These are phyloP conservation scores for Solanum raphanifolium DNA, from an alignment of 257 asterid species.

Conservation along the genomic window DNA sequence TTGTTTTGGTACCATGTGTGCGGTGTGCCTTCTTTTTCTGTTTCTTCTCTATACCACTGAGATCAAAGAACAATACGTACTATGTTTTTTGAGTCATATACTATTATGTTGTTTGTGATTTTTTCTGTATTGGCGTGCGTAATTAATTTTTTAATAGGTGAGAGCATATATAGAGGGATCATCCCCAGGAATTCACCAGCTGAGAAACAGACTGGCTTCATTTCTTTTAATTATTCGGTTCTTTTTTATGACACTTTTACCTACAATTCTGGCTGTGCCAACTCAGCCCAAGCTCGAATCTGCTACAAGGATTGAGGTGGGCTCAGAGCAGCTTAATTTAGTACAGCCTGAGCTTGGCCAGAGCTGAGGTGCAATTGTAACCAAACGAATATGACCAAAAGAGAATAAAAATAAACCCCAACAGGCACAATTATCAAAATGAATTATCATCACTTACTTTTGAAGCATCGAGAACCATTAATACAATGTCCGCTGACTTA, in stretches of 20 bases:
- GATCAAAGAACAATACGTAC: neutral
- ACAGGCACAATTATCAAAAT: neutral
- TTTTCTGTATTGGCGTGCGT: neutral
- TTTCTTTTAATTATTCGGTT: neutral
- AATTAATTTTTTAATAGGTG: neutral
- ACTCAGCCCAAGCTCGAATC: neutral
- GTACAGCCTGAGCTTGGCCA: neutral
- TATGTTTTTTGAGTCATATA: neutral
- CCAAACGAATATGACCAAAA: neutral
- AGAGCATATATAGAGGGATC: neutral
- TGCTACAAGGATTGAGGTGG: neutral
- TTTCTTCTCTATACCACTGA: neutral
- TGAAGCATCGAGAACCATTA: slow-evolving; percentile 76
- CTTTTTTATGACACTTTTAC: neutral
- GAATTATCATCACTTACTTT: slow-evolving; percentile 30
- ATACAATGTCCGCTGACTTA: slow-evolving; percentile 89
- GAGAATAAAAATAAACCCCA: neutral
- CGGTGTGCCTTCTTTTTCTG: neutral
- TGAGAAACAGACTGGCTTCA: neutral
- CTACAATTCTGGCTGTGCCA: neutral
- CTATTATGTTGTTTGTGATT: neutral
- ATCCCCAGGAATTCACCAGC: neutral
- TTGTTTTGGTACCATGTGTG: neutral
- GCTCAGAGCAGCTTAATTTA: neutral
- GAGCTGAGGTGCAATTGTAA: neutral